A percentile compares a stretch with the other conserved stretches of the same genome.
Evolutionary conservation across 2,329 filamentous ascomycete genomes (phyloP).

Genomic region (Escovopsis sp.): DNA sequence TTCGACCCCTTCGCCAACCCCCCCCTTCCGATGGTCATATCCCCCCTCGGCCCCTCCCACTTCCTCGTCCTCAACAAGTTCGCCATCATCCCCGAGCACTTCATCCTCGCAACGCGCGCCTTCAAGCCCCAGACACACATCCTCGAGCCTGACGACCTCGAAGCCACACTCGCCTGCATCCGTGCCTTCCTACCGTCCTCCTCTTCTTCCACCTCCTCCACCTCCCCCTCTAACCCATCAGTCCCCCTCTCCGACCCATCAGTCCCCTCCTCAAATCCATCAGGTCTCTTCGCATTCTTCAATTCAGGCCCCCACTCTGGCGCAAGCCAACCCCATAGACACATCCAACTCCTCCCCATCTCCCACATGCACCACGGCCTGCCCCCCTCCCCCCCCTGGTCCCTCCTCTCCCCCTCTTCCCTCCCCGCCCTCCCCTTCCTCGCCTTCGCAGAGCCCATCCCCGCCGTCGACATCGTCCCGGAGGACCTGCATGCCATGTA

Average conservation of each 20-base stretch:
- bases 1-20: constrained; percentile 54
- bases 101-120: constrained; percentile 51
- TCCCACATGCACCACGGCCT: constrained; percentile 44
- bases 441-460: constrained; percentile 26
- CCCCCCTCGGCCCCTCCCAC: constrained; percentile 37
- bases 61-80: constrained; percentile 62
- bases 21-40: constrained; percentile 34
- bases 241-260: constrained; percentile 5
- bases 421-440: constrained; percentile 21
- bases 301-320: constrained; percentile 55
- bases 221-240: constrained; percentile 5
- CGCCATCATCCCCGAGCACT: constrained; percentile 54
- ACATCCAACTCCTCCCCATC: constrained; percentile 56
- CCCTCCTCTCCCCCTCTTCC: constrained; percentile 14
- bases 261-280: constrained; percentile 8
- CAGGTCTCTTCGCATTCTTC: constrained; percentile 52
- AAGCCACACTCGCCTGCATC: constrained; percentile 45
- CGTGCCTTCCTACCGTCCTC: constrained; percentile 27
- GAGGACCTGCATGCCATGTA: constrained; percentile 28
- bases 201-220: too few relatives aligned
- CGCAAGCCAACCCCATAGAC: constrained; percentile 56
- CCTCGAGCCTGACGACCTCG: constrained; percentile 44
- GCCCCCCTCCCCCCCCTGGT: constrained; percentile 24
- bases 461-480: constrained; percentile 15
- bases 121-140: constrained; percentile 50